Evolutionary conservation across 371 early-diverging fungal genomes (phyloP).

Genomic region (Syncephalastrum contaminatum): DNA sequence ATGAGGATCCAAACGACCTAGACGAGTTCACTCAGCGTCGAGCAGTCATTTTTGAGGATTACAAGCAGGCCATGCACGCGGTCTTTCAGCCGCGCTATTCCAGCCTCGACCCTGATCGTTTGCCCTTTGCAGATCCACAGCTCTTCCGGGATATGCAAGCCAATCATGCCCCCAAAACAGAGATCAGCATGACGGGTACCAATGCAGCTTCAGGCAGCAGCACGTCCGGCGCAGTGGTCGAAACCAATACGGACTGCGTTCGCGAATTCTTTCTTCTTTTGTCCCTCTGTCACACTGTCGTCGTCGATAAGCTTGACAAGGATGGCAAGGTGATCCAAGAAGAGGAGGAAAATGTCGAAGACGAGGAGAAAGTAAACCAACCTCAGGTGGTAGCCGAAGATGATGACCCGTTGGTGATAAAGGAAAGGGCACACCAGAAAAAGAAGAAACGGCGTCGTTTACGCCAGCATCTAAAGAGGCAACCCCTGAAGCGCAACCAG

Average conservation of each 20-base stretch:
- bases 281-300: slow-evolving; percentile 92
- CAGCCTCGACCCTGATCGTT: slow-evolving; percentile 58
- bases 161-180: not conserved
- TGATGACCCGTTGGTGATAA: slow-evolving; percentile 5
- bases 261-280: slow-evolving; percentile 84
- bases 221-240: slow-evolving; percentile 3
- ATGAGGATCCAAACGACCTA: slow-evolving; percentile 6
- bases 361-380: slow-evolving; percentile 12
- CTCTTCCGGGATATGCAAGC: slow-evolving; percentile 66
- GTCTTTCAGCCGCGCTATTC: slow-evolving; percentile 75
- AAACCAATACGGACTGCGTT: slow-evolving; percentile 18
- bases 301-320: slow-evolving; percentile 72
- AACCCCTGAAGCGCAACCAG: slow-evolving; percentile 2
- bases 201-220: not conserved
- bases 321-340: slow-evolving; percentile 48
- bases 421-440: slow-evolving; percentile 10
- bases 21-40: slow-evolving; percentile 17
- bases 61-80: slow-evolving; percentile 55
- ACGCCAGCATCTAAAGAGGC: not conserved
- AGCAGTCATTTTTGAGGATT: slow-evolving; percentile 52
- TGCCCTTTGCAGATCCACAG: slow-evolving; percentile 85
- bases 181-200: not conserved
- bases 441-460: not conserved
- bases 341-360: slow-evolving; percentile 10
- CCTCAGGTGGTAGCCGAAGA: slow-evolving; percentile 1